Conservation (phyloP, 2,329 filamentous ascomycete genomes). For the Fusarium phyllophilum region DNA sequence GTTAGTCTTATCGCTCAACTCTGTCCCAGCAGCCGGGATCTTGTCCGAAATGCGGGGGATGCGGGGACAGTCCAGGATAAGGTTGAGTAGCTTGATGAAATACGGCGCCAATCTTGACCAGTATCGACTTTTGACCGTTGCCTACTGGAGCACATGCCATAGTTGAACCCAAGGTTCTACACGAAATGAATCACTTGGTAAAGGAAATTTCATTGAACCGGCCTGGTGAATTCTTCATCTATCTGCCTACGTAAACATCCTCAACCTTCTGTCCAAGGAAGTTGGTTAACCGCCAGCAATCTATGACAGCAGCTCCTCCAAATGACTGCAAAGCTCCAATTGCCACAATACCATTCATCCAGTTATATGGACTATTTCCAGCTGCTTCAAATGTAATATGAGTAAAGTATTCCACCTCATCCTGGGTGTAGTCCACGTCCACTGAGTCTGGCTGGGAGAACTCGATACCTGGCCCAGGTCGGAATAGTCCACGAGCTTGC, state of each 20-base stretch:
- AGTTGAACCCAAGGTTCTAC: neutral
- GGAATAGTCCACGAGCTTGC: neutral
- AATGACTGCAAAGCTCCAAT: conserved; percentile 14
- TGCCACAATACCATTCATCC: conserved; percentile 34
- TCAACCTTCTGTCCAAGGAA: conserved; percentile 16
- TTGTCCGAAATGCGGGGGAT: neutral
- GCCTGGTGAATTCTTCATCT: neutral
- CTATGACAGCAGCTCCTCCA: conserved; percentile 21
- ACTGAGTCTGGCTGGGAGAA: neutral
- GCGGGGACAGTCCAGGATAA: neutral
- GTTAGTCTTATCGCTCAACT: neutral
- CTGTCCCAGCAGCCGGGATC: neutral
- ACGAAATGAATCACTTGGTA: neutral
- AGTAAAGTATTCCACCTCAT: conserved; percentile 35
- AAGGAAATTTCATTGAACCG: neutral
- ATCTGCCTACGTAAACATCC: neutral
- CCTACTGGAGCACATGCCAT: too few species aligned
- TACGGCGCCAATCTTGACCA: neutral
- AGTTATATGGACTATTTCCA: conserved; percentile 17
- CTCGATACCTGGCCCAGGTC: neutral
- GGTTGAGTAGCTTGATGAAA: neutral
- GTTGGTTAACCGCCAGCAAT: conserved; percentile 35
- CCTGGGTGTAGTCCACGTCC: conserved; percentile 7
- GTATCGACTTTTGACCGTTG: too few species aligned
- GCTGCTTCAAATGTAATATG: conserved; percentile 30